Evolutionary conservation across 164 flowering plant genomes (phyloP).

Genomic region (Tetracentron sinense): DNA sequence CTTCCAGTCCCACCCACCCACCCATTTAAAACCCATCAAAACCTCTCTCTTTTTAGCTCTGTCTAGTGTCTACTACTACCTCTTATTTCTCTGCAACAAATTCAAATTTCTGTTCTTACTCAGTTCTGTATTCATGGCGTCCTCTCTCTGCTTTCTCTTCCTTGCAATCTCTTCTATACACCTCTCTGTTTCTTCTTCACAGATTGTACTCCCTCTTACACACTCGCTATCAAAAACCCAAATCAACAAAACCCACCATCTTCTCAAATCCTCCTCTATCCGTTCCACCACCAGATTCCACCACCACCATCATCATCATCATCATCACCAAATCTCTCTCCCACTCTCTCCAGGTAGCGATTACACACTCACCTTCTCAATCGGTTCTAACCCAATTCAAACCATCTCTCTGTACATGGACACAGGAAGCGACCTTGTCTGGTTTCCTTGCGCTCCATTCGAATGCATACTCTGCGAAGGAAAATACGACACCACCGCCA

Average conservation of each 20-base stretch:
- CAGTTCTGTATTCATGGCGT: slow-evolving; percentile 24
- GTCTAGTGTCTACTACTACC: not conserved
- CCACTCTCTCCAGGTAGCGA: slow-evolving; percentile 86
- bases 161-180: slow-evolving; percentile 1
- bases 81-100: not conserved
- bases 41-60: too few relatives aligned
- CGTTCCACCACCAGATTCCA: slow-evolving; percentile 57
- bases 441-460: slow-evolving; percentile 87
- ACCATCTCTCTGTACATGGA: slow-evolving; percentile 69
- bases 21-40: slow-evolving; percentile 11
- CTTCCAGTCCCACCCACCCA: not conserved
- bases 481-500: slow-evolving; percentile 25
- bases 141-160: slow-evolving; percentile 20
- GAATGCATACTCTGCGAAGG: slow-evolving; percentile 84
- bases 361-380: slow-evolving; percentile 63
- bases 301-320: slow-evolving; percentile 25
- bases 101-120: slow-evolving; percentile 2
- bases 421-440: slow-evolving; percentile 92
- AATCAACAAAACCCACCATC: slow-evolving; percentile 51
- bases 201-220: slow-evolving; percentile 43
- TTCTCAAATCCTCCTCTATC: slow-evolving; percentile 63
- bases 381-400: slow-evolving; percentile 41
- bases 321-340: slow-evolving; percentile 52
- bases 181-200: slow-evolving; percentile 21
- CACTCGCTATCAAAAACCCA: slow-evolving; percentile 61